A percentile compares a stretch with the other conserved stretches of the same genome.
Conservation (phyloP, 2,329 filamentous ascomycete species). For the Aspergillus sp. region DNA sequence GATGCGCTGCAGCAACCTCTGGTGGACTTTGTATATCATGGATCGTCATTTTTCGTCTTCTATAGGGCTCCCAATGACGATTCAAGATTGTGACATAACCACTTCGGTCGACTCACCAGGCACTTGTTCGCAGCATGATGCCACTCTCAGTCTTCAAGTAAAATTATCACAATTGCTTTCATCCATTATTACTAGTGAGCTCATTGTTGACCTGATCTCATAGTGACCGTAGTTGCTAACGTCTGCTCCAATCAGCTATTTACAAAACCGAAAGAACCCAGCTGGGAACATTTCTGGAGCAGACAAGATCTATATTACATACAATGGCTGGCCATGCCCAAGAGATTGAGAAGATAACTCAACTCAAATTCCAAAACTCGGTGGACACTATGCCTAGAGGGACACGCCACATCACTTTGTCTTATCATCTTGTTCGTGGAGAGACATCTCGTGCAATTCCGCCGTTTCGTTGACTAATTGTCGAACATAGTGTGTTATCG, state of each 20-base stretch:
- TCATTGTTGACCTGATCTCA: not conserved
- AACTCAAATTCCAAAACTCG: constrained; percentile 22
- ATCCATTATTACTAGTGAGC: constrained; percentile 29
- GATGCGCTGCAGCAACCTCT: constrained; percentile 29
- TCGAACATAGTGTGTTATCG: constrained; percentile 25
- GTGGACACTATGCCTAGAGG: constrained; percentile 29
- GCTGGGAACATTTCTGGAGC: constrained; percentile 28
- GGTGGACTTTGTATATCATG: constrained; percentile 38
- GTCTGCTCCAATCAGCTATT: constrained; percentile 18
- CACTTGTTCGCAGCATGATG: constrained; percentile 18
- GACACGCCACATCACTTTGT: constrained; percentile 30
- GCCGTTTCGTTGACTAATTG: not conserved
- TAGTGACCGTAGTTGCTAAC: not conserved
- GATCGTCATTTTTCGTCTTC: constrained; percentile 36
- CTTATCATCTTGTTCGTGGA: constrained; percentile 32
- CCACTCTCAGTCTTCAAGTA: constrained; percentile 28
- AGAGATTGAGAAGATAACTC: constrained; percentile 32
- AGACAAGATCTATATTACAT: constrained; percentile 28
- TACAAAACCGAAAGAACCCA: constrained; percentile 30
- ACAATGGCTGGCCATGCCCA: constrained; percentile 31
- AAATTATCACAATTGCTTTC: constrained; percentile 30
- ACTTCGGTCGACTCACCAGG: constrained; percentile 22
- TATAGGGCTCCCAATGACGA: constrained; percentile 31
- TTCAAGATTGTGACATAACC: constrained; percentile 32
- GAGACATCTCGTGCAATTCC: not conserved